A percentile compares a stretch with the other conserved stretches of the same genome.
Evolutionary conservation across 2,329 filamentous ascomycete genomes (phyloP).

Genomic region (Botrytis byssoidea): DNA sequence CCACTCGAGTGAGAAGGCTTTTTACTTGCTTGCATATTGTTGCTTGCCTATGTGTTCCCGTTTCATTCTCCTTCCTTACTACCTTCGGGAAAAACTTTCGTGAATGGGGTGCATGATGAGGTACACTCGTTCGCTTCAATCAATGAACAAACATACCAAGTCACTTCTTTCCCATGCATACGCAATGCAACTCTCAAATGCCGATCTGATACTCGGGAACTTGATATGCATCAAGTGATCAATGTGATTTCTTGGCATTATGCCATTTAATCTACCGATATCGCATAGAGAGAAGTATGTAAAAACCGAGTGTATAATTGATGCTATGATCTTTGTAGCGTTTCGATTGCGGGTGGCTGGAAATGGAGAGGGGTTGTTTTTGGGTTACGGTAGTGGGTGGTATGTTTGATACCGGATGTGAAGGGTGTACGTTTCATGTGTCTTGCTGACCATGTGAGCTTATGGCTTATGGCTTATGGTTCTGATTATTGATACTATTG

Average conservation of each 20-base stretch:
- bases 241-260: slow-evolving; percentile 9
- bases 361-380: background rate
- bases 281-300: background rate
- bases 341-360: background rate
- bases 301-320: background rate
- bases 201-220: background rate
- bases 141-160: background rate
- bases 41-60: slow-evolving; percentile 8
- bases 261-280: background rate
- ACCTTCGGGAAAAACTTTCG: background rate
- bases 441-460: background rate
- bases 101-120: background rate
- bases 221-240: slow-evolving; percentile 3
- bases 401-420: background rate
- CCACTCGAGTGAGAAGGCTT: background rate
- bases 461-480: background rate
- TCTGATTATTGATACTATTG: background rate
- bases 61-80: slow-evolving; percentile 2
- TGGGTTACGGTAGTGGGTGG: background rate
- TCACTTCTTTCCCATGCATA: background rate
- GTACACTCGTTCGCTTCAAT: background rate
- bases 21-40: slow-evolving; percentile 1
- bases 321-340: slow-evolving; percentile 5
- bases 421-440: background rate
- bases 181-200: background rate